Percentiles rank a stretch among this genome's conserved stretches.
Conservation (phyloP, 352 stramenopile species). For the Halophytophthora polymorphica region DNA sequence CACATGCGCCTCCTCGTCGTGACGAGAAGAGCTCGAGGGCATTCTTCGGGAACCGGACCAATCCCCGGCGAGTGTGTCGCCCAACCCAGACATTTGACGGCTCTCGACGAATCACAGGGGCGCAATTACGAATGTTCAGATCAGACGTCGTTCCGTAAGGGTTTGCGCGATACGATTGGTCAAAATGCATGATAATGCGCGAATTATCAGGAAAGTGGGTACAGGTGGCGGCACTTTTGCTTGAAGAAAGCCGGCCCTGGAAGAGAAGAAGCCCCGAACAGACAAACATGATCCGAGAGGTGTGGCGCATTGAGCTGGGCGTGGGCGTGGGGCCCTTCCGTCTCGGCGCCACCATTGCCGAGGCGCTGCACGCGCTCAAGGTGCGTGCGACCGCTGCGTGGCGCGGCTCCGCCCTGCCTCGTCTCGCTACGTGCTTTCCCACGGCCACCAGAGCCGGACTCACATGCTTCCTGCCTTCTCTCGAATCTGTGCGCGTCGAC, state of each 20-base stretch:
- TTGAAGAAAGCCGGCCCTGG: background rate
- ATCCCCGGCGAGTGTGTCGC: no score
- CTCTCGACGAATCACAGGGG: no score
- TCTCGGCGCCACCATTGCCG: conserved; percentile 66
- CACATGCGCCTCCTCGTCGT: no score
- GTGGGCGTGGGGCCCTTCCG: conserved; percentile 73
- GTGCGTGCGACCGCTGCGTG: conserved; percentile 13
- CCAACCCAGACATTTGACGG: no score
- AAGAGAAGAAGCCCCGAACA: background rate
- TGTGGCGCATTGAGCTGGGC: conserved; percentile 84
- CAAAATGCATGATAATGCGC: background rate
- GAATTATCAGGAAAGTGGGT: no score
- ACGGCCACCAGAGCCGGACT: background rate
- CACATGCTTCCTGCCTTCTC: background rate
- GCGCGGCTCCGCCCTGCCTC: background rate
- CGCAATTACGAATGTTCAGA: no score
- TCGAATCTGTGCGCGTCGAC: background rate
- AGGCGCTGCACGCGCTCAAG: conserved; percentile 77
- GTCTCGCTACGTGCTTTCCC: background rate
- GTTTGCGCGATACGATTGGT: background rate
- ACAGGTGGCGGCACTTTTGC: background rate
- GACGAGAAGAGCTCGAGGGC: no score
- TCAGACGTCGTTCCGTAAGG: no score
- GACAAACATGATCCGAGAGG: conserved; percentile 58
- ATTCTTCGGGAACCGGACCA: no score